A percentile compares a stretch with the other conserved stretches of the same genome.
Evolutionary conservation across 768 basidiomycete species (phyloP).

Genomic region (Agaricus subrufescens): DNA sequence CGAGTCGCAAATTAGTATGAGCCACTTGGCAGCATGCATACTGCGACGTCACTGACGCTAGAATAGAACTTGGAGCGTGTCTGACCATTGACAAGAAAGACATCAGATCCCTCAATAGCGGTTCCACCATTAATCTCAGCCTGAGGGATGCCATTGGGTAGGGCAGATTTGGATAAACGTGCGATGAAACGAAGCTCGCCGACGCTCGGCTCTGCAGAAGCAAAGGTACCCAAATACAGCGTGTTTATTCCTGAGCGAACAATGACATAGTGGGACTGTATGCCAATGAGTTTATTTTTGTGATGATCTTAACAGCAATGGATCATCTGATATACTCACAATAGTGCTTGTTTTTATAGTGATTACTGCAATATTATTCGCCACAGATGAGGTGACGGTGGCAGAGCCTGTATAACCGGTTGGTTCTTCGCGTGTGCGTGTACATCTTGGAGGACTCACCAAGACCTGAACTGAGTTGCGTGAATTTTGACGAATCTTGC

Average conservation of each 20-base stretch:
- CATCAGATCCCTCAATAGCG: constrained; percentile 44
- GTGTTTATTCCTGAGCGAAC: constrained; percentile 39
- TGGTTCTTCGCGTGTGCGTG: neutral
- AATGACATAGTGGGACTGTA: constrained; percentile 43
- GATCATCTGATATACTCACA: constrained; percentile 18
- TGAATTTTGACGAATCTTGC: constrained; percentile 39
- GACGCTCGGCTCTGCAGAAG: constrained; percentile 40
- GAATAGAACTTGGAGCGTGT: constrained; percentile 48
- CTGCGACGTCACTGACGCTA: constrained; percentile 23
- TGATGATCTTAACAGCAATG: neutral
- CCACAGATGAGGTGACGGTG: constrained; percentile 33
- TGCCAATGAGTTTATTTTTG: neutral
- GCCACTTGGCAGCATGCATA: neutral
- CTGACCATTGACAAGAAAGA: constrained; percentile 38
- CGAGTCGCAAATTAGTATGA: neutral
- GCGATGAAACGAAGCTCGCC: constrained; percentile 47
- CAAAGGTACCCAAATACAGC: constrained; percentile 41
- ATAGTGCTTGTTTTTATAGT: constrained; percentile 41
- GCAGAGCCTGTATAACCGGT: constrained; percentile 27
- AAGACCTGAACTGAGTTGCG: constrained; percentile 43
- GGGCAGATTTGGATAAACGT: constrained; percentile 34
- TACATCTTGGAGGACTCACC: constrained; percentile 18
- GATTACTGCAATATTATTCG: constrained; percentile 34
- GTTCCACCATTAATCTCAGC: constrained; percentile 38
- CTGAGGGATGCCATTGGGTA: constrained; percentile 33